Conservation (phyloP, 1,139 yeast species). For the Suhomyces atakaporum region DNA sequence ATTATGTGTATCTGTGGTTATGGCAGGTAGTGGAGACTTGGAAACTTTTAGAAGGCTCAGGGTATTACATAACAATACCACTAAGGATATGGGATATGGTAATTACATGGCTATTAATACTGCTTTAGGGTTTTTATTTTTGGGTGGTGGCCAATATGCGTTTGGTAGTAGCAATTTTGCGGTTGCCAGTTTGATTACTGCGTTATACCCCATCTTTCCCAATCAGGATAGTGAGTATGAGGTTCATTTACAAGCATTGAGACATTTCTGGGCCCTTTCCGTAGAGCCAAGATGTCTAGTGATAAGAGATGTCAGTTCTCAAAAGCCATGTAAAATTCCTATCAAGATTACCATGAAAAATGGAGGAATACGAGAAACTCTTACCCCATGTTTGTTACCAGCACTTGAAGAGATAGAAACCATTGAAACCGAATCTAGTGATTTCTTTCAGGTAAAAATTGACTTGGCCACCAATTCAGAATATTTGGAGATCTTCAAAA, state of each 20-base stretch:
- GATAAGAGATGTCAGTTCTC: slow-evolving; percentile 66
- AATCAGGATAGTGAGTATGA: slow-evolving; percentile 44
- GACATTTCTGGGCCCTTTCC: slow-evolving; percentile 91
- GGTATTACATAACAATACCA: slow-evolving; percentile 61
- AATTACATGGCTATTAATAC: slow-evolving; percentile 77
- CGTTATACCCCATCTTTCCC: slow-evolving; percentile 77
- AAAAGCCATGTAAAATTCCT: slow-evolving; percentile 53
- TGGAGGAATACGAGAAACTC: slow-evolving; percentile 23
- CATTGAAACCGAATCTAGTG: slow-evolving; percentile 43
- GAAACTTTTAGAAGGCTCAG: slow-evolving; percentile 74
- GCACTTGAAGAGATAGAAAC: slow-evolving; percentile 49
- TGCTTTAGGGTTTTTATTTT: slow-evolving; percentile 82
- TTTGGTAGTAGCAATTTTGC: slow-evolving; percentile 65
- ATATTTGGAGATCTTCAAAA: slow-evolving; percentile 45
- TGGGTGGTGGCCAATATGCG: slow-evolving; percentile 93
- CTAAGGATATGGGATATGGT: slow-evolving; percentile 57
- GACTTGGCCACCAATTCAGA: slow-evolving; percentile 43
- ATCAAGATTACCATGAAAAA: slow-evolving; percentile 47
- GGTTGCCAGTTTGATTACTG: slow-evolving; percentile 69
- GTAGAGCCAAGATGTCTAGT: slow-evolving; percentile 80
- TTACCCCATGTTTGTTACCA: slow-evolving; percentile 74
- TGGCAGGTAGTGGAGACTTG: slow-evolving; percentile 93
- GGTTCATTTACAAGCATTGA: slow-evolving; percentile 77
- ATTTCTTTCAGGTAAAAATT: slow-evolving; percentile 46
- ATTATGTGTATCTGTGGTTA: slow-evolving; percentile 66